Evolutionary conservation across 495 filamentous ascomycete genomes (phyloP).

Genomic region (Penicillium psychrofluorescens): DNA sequence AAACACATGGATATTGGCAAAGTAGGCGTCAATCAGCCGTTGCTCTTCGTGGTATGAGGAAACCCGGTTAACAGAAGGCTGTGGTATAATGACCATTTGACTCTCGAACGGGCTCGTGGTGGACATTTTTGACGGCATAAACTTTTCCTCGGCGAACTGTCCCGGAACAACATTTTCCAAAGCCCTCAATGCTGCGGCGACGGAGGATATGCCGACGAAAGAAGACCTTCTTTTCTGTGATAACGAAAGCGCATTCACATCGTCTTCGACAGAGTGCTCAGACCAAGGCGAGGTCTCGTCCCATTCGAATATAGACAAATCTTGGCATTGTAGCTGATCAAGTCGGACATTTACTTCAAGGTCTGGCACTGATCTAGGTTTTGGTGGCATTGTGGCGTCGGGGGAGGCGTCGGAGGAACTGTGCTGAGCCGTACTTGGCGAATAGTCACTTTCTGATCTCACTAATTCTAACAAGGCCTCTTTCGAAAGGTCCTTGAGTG

Average conservation of each 20-base stretch:
- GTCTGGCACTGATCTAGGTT: not conserved
- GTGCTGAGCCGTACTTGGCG: slow-evolving; percentile 1
- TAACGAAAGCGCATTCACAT: slow-evolving; percentile 5
- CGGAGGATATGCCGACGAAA: slow-evolving; percentile 6
- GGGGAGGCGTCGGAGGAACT: slow-evolving; percentile 6
- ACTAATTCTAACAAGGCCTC: slow-evolving; percentile 2
- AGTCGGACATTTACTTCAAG: slow-evolving; percentile 2
- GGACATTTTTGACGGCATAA: too few relatives aligned
- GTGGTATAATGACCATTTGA: not conserved
- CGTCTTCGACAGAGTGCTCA: slow-evolving; percentile 1
- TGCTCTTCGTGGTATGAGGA: slow-evolving; percentile 8
- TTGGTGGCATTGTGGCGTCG: not conserved
- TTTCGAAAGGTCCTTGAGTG: slow-evolving; percentile 2
- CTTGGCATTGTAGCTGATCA: slow-evolving; percentile 2
- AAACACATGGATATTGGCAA: slow-evolving; percentile 3
- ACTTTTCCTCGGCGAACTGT: not conserved
- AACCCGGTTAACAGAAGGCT: not conserved
- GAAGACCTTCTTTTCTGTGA: slow-evolving; percentile 1
- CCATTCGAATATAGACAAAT: slow-evolving; percentile 3
- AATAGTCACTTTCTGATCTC: not conserved
- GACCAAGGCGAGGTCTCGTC: slow-evolving; percentile 3
- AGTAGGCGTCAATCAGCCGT: slow-evolving; percentile 5
- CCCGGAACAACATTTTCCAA: not conserved
- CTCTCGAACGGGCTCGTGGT: not conserved
- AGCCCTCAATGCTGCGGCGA: slow-evolving; percentile 3